A percentile compares a stretch with the other conserved stretches of the same genome.
Conservation (phyloP, 2,329 filamentous ascomycete species). For the Paracoccidioides brasiliensis region DNA sequence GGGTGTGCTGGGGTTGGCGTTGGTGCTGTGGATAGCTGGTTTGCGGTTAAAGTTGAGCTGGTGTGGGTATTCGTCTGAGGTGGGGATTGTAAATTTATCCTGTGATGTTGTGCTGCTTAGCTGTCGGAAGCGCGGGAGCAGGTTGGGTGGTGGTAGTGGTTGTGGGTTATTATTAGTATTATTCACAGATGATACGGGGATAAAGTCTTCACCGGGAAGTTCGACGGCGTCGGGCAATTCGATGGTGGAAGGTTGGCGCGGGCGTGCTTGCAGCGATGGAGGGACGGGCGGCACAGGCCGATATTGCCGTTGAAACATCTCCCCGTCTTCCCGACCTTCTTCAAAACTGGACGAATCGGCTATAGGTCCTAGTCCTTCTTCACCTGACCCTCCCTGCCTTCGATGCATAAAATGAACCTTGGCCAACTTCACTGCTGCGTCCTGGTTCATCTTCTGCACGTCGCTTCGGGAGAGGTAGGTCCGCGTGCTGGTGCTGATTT, state of each 20-base stretch:
- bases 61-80: conserved; percentile 45
- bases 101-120: conserved; percentile 43
- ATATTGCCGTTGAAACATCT: conserved; percentile 14
- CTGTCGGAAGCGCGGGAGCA: conserved; percentile 1
- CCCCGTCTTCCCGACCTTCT: conserved; percentile 1
- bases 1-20: conserved; percentile 15
- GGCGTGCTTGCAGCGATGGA: background rate
- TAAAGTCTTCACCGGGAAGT: conserved; percentile 38
- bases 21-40: conserved; percentile 1
- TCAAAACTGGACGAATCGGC: conserved; percentile 12
- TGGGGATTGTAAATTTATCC: conserved; percentile 56
- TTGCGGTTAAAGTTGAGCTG: conserved; percentile 20
- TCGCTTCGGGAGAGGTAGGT: conserved; percentile 63
- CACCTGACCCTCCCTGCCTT: conserved; percentile 45
- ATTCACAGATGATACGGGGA: conserved; percentile 15
- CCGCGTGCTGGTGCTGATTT: conserved; percentile 85
- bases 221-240: conserved; percentile 40
- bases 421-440: conserved; percentile 66
- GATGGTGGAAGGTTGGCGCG: conserved; percentile 2
- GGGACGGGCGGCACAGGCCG: conserved; percentile 21
- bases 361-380: conserved; percentile 18
- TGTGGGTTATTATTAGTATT: background rate
- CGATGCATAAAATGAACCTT: conserved; percentile 67
- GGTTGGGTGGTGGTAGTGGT: conserved; percentile 3
- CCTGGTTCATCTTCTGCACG: conserved; percentile 64